Evolutionary conservation across 2,329 filamentous ascomycete genomes (phyloP), one percentile per base, ranked within the genome.

Genomic region (Pseudogymnoascus sp.): DNA sequence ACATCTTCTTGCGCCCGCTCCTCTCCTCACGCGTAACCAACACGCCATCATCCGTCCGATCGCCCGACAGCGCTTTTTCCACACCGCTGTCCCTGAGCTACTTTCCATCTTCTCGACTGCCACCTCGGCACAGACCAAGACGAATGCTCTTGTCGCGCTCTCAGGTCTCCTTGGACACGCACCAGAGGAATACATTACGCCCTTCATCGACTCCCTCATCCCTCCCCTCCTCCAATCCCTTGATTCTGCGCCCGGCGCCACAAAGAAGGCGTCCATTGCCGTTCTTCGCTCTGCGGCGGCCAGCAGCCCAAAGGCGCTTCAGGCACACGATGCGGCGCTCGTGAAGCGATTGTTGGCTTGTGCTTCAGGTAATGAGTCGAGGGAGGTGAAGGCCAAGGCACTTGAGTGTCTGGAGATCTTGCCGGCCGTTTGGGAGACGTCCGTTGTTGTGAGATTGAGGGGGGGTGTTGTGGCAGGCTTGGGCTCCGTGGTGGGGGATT

Each of bases 81-180:
- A 64, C 19, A 33, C 67, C 1, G 64, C 63, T 4, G 66, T 67
- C 6, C 60, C 31, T 40, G 60, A 17, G 53, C 64, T 26, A 37
- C 63, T 68, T 9, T 23, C 26, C 4, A 62, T 65, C 0, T 72
- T 68, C 68, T 42, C 61, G 60, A 40, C 44, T 11, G 53, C 15
- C 33, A 42, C 61, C 1, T 40, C 65, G 7, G 59, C 42, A 1
- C 53, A 40, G 4, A 38, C 65, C 0, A 72, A 71, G 56, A 63
- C 65, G 0, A 72, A 71, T 19, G 68, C 64, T 21, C 60, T 74
- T 0, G 66, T 74, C 26, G 72, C 73, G 9, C 64, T 74, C 7
- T 65, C 66, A 7, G 70, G 68, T 1, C 63, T 73, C 9, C 42
- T 74, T 0, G 63, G 64, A 11, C 67, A 68, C 56, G 68, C 71